Evolutionary conservation across 495 filamentous ascomycete genomes (phyloP).

Genomic region (Clohesyomyces aquaticus): DNA sequence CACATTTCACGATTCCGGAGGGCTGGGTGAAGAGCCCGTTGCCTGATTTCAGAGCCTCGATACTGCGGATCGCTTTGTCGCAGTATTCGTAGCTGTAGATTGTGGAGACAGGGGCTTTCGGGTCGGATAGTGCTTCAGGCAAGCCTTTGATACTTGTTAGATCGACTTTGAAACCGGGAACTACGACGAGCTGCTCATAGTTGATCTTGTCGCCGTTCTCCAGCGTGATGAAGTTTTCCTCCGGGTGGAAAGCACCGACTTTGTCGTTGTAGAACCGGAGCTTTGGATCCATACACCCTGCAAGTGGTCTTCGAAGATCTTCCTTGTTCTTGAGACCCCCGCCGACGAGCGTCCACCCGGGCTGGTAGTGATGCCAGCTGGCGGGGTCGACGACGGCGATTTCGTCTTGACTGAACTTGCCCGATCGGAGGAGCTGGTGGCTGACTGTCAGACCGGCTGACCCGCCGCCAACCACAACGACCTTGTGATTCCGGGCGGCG

Average conservation of each 20-base stretch:
- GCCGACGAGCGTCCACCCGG: conserved; percentile 71
- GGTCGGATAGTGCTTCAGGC: conserved; percentile 61
- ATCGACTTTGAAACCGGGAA: conserved; percentile 63
- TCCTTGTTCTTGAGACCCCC: conserved; percentile 64
- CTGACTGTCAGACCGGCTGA: conserved; percentile 64
- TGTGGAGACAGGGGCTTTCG: conserved; percentile 61
- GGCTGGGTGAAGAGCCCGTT: conserved; percentile 72
- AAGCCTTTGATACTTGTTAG: conserved; percentile 61
- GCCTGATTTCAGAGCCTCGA: conserved; percentile 60
- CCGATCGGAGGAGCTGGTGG: conserved; percentile 63
- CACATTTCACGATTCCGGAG: conserved; percentile 67
- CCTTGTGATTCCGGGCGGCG: conserved; percentile 56
- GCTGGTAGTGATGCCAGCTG: conserved; percentile 69
- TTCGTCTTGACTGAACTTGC: conserved; percentile 61
- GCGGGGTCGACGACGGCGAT: conserved; percentile 70
- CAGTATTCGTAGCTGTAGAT: conserved; percentile 67
- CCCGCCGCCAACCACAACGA: conserved; percentile 68
- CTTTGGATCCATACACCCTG: conserved; percentile 60
- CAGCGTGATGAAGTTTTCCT: conserved; percentile 62
- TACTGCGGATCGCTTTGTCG: conserved; percentile 60
- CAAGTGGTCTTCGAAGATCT: conserved; percentile 57
- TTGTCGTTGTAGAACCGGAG: conserved; percentile 63
- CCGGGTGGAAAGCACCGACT: conserved; percentile 59
- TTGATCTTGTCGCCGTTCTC: conserved; percentile 60
- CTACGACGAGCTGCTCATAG: conserved; percentile 69